A percentile compares a stretch with the other conserved stretches of the same genome.
Evolutionary conservation across 169 alveolate species (phyloP).

Genomic region (Eimeria sp.): DNA sequence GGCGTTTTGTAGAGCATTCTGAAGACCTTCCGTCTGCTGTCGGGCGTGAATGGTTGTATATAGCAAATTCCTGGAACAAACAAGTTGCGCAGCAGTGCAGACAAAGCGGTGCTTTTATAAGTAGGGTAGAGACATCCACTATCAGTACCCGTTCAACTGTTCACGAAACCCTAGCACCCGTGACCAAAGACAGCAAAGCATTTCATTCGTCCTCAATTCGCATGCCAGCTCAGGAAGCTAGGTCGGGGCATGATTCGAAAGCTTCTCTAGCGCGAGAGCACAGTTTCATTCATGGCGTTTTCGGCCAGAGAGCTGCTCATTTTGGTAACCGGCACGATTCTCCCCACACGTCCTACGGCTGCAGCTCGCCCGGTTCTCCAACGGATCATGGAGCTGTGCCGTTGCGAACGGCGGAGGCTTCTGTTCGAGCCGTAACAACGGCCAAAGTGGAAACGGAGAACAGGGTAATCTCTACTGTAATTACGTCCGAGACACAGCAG

Average conservation of each 20-base stretch:
- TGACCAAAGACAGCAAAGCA: background rate
- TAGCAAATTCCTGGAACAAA: background rate
- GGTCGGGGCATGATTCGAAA: background rate
- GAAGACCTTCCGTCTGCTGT: background rate
- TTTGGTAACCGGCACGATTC: background rate
- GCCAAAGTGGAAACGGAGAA: background rate
- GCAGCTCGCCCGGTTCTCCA: background rate
- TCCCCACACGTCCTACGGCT: background rate
- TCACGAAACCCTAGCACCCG: background rate
- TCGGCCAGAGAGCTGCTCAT: background rate
- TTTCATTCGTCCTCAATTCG: background rate
- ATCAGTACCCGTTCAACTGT: slow-evolving; percentile 28
- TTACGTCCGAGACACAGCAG: slow-evolving; percentile 18
- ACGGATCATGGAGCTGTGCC: background rate
- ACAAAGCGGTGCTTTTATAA: background rate
- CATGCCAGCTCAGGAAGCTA: background rate
- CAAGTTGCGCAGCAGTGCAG: slow-evolving; percentile 12
- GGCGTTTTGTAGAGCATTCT: background rate
- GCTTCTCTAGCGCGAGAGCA: background rate
- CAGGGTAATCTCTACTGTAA: background rate
- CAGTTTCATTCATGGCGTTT: background rate
- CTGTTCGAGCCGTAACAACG: slow-evolving; percentile 6
- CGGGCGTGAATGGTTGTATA: slow-evolving; percentile 14
- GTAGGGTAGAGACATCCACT: background rate
- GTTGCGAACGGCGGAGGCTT: background rate